Base-by-base conservation (phyloP, 202 grass and related monocot genomes). In the Hordeum pubiflorum region DNA sequence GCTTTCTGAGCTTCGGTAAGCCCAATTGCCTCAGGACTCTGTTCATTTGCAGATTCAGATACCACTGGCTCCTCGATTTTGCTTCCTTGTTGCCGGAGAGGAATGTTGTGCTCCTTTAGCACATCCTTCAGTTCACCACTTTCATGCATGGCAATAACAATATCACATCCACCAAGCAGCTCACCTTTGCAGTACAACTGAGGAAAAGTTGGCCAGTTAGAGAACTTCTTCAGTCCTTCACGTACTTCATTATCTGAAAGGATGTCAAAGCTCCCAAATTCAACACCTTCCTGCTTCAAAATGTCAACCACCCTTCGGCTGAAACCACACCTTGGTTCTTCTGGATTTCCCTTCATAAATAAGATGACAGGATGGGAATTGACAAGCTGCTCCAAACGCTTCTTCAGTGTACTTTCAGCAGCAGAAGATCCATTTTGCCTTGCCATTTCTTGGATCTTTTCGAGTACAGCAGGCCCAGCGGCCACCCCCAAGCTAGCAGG, bases 181-280 rank as follows among this genome's bases (percentile, higher is more conserved):
- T 99, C 92, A 64, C 96, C 90, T 66, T 93, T 95, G 87, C 85
- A 99, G 76, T 92, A 95, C 41, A 99, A 89, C 75, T 99, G 96
- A 34, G 96, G 96, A 69, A 86, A 99, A 69, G 96, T 95, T 14
- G 92, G 90, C 96, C 96, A 99, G 66, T 98, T 98, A 71, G 96
- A 98, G 72, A 93, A 98, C 70, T 91, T 89, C 74, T 98, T 95
- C 74, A 98, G 81, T 18, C 92, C 96, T 75, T 98, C 92, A 76
- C 92, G 90, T 33, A 98, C 88, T 54, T 95, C 87, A 41, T 90
- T 83, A 74, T 98, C 96, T 24, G 82, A 50, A 39, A 98, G 91
- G 79, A 98, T 98, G 56, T 98, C 87, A 78, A 98, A 95, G 59
- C 82, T 98, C 68, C 90, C 90, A 81, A 93, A 95, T 36, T 91